Conservation (phyloP, 176 grass and related monocot species). For the Ensete ventricosum region DNA sequence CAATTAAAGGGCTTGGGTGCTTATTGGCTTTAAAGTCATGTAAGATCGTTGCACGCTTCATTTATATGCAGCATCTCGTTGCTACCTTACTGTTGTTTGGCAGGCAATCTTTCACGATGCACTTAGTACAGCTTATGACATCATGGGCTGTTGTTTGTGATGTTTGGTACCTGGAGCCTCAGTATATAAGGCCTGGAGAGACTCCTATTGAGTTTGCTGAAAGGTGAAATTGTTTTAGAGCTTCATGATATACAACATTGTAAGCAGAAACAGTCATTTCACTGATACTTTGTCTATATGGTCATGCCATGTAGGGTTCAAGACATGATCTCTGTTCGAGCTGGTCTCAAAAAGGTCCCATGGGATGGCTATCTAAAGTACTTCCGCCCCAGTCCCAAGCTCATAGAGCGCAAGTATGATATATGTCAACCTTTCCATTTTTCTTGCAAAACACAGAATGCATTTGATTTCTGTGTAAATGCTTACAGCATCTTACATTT, state of each 20-base stretch:
- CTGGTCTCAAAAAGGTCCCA: conserved; percentile 91
- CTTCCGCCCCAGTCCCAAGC: conserved; percentile 86
- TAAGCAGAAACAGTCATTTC: neutral
- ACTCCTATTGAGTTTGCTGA: conserved; percentile 92
- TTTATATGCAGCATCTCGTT: conserved; percentile 12
- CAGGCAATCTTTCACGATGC: conserved; percentile 96
- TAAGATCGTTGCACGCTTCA: neutral
- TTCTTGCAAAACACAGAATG: neutral
- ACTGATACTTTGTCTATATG: conserved; percentile 1
- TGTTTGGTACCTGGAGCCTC: conserved; percentile 98
- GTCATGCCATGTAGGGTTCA: conserved; percentile 46
- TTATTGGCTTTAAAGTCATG: neutral
- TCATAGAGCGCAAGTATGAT: conserved; percentile 76
- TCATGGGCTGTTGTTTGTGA: conserved; percentile 99
- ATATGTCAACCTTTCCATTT: neutral
- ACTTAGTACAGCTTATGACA: conserved; percentile 81
- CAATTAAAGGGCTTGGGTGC: neutral
- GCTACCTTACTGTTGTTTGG: conserved; percentile 10
- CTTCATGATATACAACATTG: neutral
- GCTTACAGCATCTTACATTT: neutral
- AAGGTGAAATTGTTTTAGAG: conserved; percentile 41
- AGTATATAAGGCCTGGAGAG: conserved; percentile 73
- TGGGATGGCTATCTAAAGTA: conserved; percentile 99
- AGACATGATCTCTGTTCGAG: conserved; percentile 94
- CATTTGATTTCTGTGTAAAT: neutral